phyloP scores from a whole-genome alignment of 2,329 filamentous ascomycete species.

The Pseudocercospora macadamiae region DNA sequence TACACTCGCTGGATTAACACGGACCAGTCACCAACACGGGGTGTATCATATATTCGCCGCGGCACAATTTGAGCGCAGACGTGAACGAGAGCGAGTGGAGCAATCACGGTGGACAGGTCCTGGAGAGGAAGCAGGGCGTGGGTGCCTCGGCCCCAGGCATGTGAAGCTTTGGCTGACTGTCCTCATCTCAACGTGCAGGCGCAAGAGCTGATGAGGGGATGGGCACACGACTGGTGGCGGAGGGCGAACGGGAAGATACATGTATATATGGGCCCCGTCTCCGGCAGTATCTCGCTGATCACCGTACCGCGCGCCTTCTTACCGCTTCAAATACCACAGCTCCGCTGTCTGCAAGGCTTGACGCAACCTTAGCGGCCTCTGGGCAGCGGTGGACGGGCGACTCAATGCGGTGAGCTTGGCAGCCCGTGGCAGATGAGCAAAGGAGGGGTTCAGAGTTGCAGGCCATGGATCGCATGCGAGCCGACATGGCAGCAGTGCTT shows the following conservation, averaged over 20 bases:
- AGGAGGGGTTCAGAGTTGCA: background rate
- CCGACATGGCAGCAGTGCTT: background rate
- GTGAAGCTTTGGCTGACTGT: no score
- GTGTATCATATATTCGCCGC: background rate
- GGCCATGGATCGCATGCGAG: no score
- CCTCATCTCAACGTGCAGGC: background rate
- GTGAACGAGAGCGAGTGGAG: conserved; percentile 3
- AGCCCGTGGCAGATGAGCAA: background rate
- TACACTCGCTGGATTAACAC: background rate
- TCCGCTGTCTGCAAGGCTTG: background rate
- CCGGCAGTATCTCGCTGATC: no score
- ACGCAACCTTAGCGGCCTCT: background rate
- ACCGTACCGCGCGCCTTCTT: background rate
- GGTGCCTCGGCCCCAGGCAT: background rate
- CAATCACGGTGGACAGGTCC: background rate
- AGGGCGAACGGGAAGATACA: no score
- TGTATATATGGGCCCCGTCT: no score
- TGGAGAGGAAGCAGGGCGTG: background rate
- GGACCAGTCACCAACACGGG: background rate
- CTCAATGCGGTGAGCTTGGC: background rate
- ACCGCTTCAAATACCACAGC: background rate
- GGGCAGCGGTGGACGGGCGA: background rate
- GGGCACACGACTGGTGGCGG: background rate
- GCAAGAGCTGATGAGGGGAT: background rate
- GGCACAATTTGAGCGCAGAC: background rate